Evolutionary conservation across 139 green algal genomes (phyloP), one percentile per base, ranked within the genome.

Genomic region (Yamagishiella unicocca): DNA sequence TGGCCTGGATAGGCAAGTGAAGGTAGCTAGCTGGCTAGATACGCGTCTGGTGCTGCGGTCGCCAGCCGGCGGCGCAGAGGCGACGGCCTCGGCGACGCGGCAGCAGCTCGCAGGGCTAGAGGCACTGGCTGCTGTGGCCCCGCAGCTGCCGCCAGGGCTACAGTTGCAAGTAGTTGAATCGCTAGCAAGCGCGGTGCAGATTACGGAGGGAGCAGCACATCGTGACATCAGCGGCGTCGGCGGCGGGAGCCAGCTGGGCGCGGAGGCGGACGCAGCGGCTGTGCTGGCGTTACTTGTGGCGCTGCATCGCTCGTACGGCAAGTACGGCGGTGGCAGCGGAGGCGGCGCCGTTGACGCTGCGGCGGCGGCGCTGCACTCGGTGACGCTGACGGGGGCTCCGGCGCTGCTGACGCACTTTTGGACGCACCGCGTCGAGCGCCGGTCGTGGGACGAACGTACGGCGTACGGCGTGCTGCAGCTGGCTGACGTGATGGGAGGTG

Each of bases 41-140:
- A n/a, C 8, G 61, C 40, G 2, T 58, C 61, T 75, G 55, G 35
- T 2, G 27, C 22, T 55, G 31, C 31, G 19, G 43, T 2, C 43
- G 27, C 29, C 27, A 14, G 27, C 42, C n/a, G n/a, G 29, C 5
- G 37, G 12, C 3, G 42, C 40, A 6, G 76, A 35, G 25, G 21
- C 54, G 53, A 29, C 24, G 53, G 17, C 21, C 53, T 4, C 31
- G 45, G 31, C n/a, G 10, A n/a, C 46, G 45, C 1, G 10, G 40
- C 29, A 14, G 42, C 61, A 25, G 64, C 19, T 37, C 21, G 10
- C 43, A 27, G 3, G 33, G 27, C 33, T 77, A 31, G 14, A 66
- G n/a, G 64, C 80, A 21, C 80, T 86, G n/a, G 62, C 80, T n/a
- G 31, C 43, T 19, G 64, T n/a, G 21, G 43, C 64, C 43, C 80